phyloP scores from a whole-genome alignment of 1,284 basidiomycete species.

The Fistulina hepatica region DNA sequence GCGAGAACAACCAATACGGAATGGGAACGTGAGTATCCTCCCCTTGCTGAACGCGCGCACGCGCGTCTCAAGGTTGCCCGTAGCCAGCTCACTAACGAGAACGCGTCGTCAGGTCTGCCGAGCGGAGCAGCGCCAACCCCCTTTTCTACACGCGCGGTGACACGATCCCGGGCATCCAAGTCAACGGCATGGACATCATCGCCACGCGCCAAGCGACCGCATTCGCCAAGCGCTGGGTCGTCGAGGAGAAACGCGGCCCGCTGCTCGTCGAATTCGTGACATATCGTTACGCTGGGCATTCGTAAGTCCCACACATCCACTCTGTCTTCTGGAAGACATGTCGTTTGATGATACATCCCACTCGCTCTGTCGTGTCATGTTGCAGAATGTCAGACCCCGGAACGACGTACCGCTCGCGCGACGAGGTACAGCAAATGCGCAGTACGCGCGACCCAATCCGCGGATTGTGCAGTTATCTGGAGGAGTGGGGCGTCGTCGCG shows the following conservation, averaged over 20 bases:
- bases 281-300: constrained; percentile 98
- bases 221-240: constrained; percentile 82
- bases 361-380: too few species aligned
- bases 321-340: constrained; percentile 47
- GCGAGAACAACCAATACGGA: constrained; percentile 99
- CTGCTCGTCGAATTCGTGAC: constrained; percentile 94
- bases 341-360: too few species aligned
- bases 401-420: constrained; percentile 97
- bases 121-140: constrained; percentile 87
- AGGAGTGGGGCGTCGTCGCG: constrained; percentile 87
- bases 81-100: too few species aligned
- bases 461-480: constrained; percentile 86
- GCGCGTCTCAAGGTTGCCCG: too few species aligned
- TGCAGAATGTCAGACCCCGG: constrained; percentile 99
- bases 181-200: constrained; percentile 99
- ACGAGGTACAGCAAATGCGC: constrained; percentile 96
- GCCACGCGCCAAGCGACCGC: constrained; percentile 79
- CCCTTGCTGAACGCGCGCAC: too few species aligned
- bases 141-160: constrained; percentile 96
- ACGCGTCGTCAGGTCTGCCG: constrained; percentile 84
- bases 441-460: constrained; percentile 93
- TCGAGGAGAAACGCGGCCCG: constrained; percentile 81
- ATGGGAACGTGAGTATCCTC: constrained; percentile 99
- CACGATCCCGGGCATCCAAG: constrained; percentile 93
- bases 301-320: constrained; percentile 20